Base-by-base conservation (phyloP, 2,329 filamentous ascomycete genomes). In the Alternaria panax region DNA sequence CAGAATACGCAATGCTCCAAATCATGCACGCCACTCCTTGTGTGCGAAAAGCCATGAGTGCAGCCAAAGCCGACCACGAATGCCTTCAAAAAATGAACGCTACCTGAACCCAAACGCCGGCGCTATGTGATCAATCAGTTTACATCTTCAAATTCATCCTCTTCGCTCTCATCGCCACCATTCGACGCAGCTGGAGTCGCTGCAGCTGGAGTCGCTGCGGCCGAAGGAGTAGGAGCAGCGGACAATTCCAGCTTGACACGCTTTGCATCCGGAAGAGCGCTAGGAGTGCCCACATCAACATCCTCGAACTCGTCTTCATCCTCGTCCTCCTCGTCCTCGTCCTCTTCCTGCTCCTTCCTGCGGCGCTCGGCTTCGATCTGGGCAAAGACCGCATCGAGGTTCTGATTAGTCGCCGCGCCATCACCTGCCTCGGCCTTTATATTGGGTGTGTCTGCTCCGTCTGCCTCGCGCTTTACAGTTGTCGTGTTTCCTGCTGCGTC, bases 361-460 rank as follows among this genome's bases (percentile, higher is more conserved):
- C 68, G 66, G 46, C 70, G 85, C 62, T 88, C 86, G 5, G 83
- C 85, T 67, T 88, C 88, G 18, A 92, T 82, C 59, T 85, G 85
- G 36, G 86, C 86, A 73, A 91, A 92, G 57, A 90, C 87, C 54
- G 87, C 86, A 56, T 89, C 88, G 62, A 92, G 84, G 81, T 60
- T 85, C 57, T 82, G 80, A n/a, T 84, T 80, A 25, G 82, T 73
- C 7, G 80, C 76, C 72, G 86, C 85, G 25, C 83, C 80, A 25
- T 85, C 82, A 1, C 81, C 79, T 27, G 82, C 80, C 59, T 80
- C 77, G 20, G 75, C 71, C 43, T 81, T 81, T 25, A 79, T 74
- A 22, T 75, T 66, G 11, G 60, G 72, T 52, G 61, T 71, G 50
- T 72, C 62, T 61, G 71, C 66, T 64, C 79, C 75, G 66, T 76